Evolutionary conservation across 306 rosid species (phyloP).

Genomic region (Begonia peltatifolia): DNA sequence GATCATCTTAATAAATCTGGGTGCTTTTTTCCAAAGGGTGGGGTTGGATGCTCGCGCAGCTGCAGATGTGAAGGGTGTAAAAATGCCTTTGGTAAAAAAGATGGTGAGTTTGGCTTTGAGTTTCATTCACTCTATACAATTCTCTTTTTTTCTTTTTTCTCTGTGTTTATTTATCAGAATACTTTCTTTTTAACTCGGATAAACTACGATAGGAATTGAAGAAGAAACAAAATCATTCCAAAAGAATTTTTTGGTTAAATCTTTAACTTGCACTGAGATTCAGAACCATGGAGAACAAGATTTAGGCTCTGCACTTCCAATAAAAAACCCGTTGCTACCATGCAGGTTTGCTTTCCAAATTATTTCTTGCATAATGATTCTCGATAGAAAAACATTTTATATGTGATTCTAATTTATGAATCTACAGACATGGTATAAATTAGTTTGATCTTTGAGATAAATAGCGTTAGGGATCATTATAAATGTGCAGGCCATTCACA

Average conservation of each 20-base stretch:
- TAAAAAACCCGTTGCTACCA: conserved; percentile 9
- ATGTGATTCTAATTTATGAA: no score
- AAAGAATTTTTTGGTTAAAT: conserved; percentile 29
- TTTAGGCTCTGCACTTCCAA: conserved; percentile 30
- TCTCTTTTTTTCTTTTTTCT: no score
- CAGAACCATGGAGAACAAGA: conserved; percentile 40
- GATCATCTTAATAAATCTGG: no score
- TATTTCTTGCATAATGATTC: no score
- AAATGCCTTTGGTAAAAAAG: conserved; percentile 16
- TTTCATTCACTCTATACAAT: no score
- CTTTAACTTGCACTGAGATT: conserved; percentile 29
- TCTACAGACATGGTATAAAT: no score
- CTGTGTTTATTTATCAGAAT: no score
- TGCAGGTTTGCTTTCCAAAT: no score
- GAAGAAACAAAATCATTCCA: conserved; percentile 53
- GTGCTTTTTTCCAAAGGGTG: conserved; percentile 9
- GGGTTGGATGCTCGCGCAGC: conserved; percentile 19
- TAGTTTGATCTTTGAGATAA: no score
- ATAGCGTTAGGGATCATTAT: conserved; percentile 19
- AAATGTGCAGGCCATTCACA: conserved; percentile 53
- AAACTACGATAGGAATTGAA: conserved; percentile 26
- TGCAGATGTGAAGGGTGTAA: conserved; percentile 20
- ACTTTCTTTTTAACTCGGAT: no score
- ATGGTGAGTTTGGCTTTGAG: neutral
- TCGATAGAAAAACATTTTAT: no score